These are phyloP conservation scores for Collybia nuda DNA, from an alignment of 768 basidiomycete genomes.

Conservation along the genomic window DNA sequence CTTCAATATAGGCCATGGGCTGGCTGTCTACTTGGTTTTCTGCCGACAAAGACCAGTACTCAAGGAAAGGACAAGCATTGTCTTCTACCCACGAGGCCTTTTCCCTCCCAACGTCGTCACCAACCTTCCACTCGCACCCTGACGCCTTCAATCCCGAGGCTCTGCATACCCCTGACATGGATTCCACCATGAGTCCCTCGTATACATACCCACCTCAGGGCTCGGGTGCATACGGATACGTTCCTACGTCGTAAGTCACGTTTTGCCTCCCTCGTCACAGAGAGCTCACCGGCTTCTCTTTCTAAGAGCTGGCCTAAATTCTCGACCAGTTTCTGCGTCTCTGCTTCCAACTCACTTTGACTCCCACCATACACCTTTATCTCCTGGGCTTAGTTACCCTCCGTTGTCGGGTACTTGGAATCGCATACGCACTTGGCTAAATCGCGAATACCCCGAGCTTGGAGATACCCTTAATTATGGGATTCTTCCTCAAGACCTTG, in stretches of 20 bases:
- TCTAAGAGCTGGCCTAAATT: conserved; percentile 35
- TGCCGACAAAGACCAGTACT: conserved; percentile 43
- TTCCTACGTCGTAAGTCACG: conserved; percentile 52
- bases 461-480: conserved; percentile 95
- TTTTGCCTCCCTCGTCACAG: conserved; percentile 6
- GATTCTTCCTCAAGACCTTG: conserved; percentile 76
- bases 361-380: conserved; percentile 41
- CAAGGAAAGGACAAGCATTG: conserved; percentile 64
- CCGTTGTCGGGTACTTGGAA: conserved; percentile 82
- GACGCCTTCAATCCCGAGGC: conserved; percentile 61
- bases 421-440: conserved; percentile 80
- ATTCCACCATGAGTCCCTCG: conserved; percentile 43
- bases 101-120: conserved; percentile 76
- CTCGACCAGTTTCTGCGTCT: conserved; percentile 48
- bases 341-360: conserved; percentile 71
- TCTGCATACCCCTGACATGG: conserved; percentile 47
- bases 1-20: conserved; percentile 46
- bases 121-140: conserved; percentile 49
- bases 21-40: conserved; percentile 73
- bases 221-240: conserved; percentile 55
- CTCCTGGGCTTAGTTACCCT: conserved; percentile 58
- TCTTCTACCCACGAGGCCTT: conserved; percentile 87
- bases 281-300: conserved; percentile 11
- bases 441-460: conserved; percentile 87
- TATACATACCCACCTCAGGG: conserved; percentile 83